Conservation (phyloP, 1,139 yeast genomes). For the Blastobotrys serpentis region DNA sequence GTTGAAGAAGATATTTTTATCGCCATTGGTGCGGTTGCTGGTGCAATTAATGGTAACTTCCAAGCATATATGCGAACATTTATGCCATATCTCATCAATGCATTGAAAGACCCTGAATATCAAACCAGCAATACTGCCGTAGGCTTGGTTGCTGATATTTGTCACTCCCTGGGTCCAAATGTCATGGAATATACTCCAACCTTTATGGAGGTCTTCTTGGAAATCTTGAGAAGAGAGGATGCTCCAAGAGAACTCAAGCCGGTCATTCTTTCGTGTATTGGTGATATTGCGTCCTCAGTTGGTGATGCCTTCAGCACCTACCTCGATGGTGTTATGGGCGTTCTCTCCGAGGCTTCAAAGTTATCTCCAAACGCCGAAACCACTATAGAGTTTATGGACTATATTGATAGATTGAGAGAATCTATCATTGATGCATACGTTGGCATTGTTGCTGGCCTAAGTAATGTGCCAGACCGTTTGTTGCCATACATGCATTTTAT, state of each 20-base stretch:
- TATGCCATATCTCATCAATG: slow-evolving; percentile 75
- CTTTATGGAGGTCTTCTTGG: slow-evolving; percentile 79
- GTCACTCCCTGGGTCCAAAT: slow-evolving; percentile 80
- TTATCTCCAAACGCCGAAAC: slow-evolving; percentile 46
- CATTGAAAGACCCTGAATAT: slow-evolving; percentile 77
- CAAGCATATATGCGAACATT: slow-evolving; percentile 75
- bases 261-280: slow-evolving; percentile 88
- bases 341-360: slow-evolving; percentile 59
- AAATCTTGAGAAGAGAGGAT: slow-evolving; percentile 60
- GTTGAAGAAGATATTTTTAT: slow-evolving; percentile 94
- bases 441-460: slow-evolving; percentile 88
- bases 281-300: slow-evolving; percentile 89
- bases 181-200: slow-evolving; percentile 74
- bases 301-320: slow-evolving; percentile 74
- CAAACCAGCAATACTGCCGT: slow-evolving; percentile 86
- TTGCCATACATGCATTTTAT: slow-evolving; percentile 66
- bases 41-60: slow-evolving; percentile 69
- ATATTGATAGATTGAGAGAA: slow-evolving; percentile 69
- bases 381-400: slow-evolving; percentile 74
- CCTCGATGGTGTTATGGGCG: slow-evolving; percentile 72
- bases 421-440: slow-evolving; percentile 92
- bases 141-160: slow-evolving; percentile 93
- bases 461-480: slow-evolving; percentile 64
- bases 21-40: slow-evolving; percentile 86
- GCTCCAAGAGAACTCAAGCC: slow-evolving; percentile 83